Evolutionary conservation across 805 yeast species (phyloP).

Genomic region (Candida khao-thaluensis): DNA sequence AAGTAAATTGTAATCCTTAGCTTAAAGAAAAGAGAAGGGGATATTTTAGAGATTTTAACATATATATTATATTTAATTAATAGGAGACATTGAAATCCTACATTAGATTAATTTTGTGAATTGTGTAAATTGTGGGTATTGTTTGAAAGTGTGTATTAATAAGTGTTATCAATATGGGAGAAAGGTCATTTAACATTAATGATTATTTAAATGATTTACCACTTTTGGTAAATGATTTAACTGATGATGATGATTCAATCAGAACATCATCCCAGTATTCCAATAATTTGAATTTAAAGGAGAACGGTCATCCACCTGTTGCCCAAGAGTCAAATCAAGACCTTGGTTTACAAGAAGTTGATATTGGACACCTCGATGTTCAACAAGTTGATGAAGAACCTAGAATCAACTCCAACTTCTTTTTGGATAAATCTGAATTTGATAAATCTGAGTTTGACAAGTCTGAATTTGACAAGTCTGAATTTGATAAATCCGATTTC

Average conservation of each 20-base stretch:
- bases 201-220: slow-evolving; percentile 19
- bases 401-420: too few relatives aligned
- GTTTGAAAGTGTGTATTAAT: too few relatives aligned
- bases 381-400: too few relatives aligned
- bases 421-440: slow-evolving; percentile 1
- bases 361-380: not conserved
- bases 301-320: not conserved
- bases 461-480: not conserved
- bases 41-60: slow-evolving; percentile 1
- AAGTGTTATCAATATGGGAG: not conserved
- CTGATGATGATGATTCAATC: slow-evolving; percentile 10
- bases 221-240: slow-evolving; percentile 13
- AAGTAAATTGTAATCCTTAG: slow-evolving; percentile 1
- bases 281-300: not conserved
- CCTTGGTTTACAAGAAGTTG: not conserved
- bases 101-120: not conserved
- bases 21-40: slow-evolving; percentile 5
- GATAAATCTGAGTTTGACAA: slow-evolving; percentile 1
- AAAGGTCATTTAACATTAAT: slow-evolving; percentile 13
- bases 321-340: not conserved
- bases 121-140: not conserved
- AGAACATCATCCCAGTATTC: not conserved
- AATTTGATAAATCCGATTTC: slow-evolving; percentile 1
- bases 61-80: not conserved
- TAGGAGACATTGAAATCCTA: slow-evolving; percentile 4